These are phyloP conservation scores for Verruconis gallopava DNA, from an alignment of 2,329 filamentous ascomycete species.

Conservation along the genomic window DNA sequence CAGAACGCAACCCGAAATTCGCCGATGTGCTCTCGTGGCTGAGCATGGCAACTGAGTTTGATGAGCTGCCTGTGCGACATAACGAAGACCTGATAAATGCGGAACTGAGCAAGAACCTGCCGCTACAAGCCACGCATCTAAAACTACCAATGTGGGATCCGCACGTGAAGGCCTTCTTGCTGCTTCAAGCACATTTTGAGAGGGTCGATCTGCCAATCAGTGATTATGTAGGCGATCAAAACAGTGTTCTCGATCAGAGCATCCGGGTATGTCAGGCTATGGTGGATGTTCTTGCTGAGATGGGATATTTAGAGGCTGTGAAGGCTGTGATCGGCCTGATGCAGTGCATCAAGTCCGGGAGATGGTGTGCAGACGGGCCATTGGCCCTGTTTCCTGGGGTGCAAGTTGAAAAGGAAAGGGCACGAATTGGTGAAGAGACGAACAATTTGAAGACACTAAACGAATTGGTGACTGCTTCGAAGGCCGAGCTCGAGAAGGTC, in stretches of 20 bases:
- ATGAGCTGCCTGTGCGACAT: slow-evolving; percentile 92
- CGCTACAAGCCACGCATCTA: slow-evolving; percentile 51
- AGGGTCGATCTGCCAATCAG: slow-evolving; percentile 85
- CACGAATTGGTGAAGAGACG: slow-evolving; percentile 28
- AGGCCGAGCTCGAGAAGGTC: slow-evolving; percentile 21
- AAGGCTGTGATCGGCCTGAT: slow-evolving; percentile 72
- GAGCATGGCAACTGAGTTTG: slow-evolving; percentile 85
- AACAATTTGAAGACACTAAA: slow-evolving; percentile 24
- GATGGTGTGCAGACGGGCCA: slow-evolving; percentile 76
- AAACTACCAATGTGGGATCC: slow-evolving; percentile 94
- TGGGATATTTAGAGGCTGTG: slow-evolving; percentile 68
- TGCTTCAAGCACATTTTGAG: slow-evolving; percentile 90
- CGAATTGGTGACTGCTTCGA: slow-evolving; percentile 21
- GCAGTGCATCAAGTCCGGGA: slow-evolving; percentile 82
- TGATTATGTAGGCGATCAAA: slow-evolving; percentile 93
- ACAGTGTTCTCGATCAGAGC: slow-evolving; percentile 77
- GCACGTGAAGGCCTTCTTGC: slow-evolving; percentile 87
- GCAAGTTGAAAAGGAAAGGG: slow-evolving; percentile 30
- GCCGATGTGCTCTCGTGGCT: slow-evolving; percentile 83
- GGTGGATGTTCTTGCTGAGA: slow-evolving; percentile 83
- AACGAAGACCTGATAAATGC: slow-evolving; percentile 97
- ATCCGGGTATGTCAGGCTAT: slow-evolving; percentile 94
- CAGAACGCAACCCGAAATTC: slow-evolving; percentile 63
- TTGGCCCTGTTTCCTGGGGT: slow-evolving; percentile 70
- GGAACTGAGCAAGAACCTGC: slow-evolving; percentile 71